Evolutionary conservation across 495 filamentous ascomycete species (phyloP).

Genomic region (Geopyxis carbonaria): DNA sequence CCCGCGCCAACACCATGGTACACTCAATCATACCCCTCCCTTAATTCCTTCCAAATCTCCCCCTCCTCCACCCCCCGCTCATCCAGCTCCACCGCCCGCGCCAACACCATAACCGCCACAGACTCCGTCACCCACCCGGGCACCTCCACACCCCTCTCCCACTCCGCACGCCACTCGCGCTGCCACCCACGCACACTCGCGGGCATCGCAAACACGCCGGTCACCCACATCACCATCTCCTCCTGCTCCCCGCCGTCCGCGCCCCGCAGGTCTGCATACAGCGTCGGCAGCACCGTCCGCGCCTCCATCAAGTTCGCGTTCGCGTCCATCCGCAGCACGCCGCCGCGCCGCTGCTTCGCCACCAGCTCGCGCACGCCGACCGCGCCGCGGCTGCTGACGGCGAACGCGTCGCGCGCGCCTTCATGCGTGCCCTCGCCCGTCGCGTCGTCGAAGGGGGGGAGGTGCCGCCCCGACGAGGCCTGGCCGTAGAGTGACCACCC

Average conservation of each 20-base stretch:
- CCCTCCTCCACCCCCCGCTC: too few species aligned
- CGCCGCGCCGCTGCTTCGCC: constrained; percentile 32
- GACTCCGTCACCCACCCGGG: too few species aligned
- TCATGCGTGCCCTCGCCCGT: constrained; percentile 38
- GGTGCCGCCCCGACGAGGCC: constrained; percentile 39
- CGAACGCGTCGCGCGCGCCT: constrained; percentile 38
- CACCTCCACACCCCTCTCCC: constrained; percentile 12
- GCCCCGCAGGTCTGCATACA: constrained; percentile 30
- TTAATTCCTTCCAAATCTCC: too few species aligned
- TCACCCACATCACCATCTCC: constrained; percentile 30
- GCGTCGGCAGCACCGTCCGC: constrained; percentile 49
- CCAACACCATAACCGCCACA: too few species aligned
- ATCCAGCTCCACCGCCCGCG: too few species aligned
- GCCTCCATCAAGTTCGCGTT: constrained; percentile 60
- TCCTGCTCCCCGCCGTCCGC: too few species aligned
- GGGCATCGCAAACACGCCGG: constrained; percentile 35
- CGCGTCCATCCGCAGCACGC: constrained; percentile 53
- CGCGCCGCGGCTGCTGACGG: constrained; percentile 45
- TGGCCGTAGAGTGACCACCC: constrained; percentile 53
- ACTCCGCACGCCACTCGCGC: constrained; percentile 20
- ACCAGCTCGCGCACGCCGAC: constrained; percentile 52
- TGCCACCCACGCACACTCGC: constrained; percentile 10
- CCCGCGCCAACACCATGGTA: too few species aligned
- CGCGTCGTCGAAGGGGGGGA: constrained; percentile 33
- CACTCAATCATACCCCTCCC: too few species aligned